Base-by-base conservation (phyloP, 805 yeast genomes). In the Metschnikowia noctiluminum region DNA sequence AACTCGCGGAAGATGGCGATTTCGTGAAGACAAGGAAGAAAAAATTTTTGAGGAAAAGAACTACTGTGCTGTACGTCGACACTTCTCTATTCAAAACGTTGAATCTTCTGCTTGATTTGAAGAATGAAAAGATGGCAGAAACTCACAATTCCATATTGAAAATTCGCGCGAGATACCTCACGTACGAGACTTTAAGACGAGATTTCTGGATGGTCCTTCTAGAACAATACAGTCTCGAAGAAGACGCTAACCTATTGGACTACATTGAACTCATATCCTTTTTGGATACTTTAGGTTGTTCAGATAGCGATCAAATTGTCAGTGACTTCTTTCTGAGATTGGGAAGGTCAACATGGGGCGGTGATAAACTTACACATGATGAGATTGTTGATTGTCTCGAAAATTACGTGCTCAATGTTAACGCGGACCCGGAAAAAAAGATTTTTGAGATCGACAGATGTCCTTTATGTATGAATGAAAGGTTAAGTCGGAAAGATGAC, bases 381-480 rank as follows among this genome's bases (percentile, higher is more conserved):
- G 78, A 81, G 57, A 63, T 80, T 12, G 66, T 77, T 21, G 78
- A 74, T 14, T 69, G 71, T 42, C 64, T 82, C 42, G 83, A 80
- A 52, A 61, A 59, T 2, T 72, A 74, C 56, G 62, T 70, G 13
- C 46, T 53, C 16, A 44, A 59, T 28, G 46, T 57, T 12, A 34
- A 48, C 6, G 28, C 53, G 13, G 53, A 50, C n/a, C 54, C 51
- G 11, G 58, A 61, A 9, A 59, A 66, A 37, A 74, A 77, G 41
- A 70, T 84, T 6, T 78, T 88, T 59, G 80, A 76, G 42, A 73
- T 87, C 32, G 80, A 82, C 50, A 77, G 76, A 46, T 94, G 98
- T 62, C 98, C 98, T 0, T 73, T 86, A 10, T 94, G 98, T 66
- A 74, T 77, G 44, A 78, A 78, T 55, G 81, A 85, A 15, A 69